These are phyloP conservation scores for Cladophialophora chaetospira DNA, from an alignment of 2,329 filamentous ascomycete genomes.

Conservation along the genomic window DNA sequence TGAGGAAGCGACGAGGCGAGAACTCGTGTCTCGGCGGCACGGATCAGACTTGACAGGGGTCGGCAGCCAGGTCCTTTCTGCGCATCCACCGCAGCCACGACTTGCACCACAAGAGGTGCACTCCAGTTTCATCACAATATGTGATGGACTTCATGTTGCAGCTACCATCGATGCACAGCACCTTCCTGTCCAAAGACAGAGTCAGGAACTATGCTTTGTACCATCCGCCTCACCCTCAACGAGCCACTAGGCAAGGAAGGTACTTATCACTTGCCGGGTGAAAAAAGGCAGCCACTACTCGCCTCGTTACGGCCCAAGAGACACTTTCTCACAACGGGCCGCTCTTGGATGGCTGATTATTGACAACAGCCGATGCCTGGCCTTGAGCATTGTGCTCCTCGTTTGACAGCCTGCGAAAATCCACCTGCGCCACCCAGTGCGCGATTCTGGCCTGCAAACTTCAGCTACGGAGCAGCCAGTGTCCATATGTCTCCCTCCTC, in stretches of 20 bases:
- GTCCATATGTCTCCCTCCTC: background rate
- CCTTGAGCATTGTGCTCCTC: background rate
- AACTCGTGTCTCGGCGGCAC: background rate
- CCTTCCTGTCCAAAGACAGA: no score
- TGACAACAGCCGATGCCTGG: background rate
- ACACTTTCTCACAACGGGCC: background rate
- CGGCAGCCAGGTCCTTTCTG: background rate
- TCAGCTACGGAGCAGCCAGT: background rate
- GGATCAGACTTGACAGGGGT: background rate
- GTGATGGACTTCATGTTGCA: no score
- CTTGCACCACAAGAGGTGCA: no score
- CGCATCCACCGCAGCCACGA: no score
- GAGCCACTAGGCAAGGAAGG: no score
- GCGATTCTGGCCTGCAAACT: background rate
- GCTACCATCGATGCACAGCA: no score
- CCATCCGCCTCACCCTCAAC: no score
- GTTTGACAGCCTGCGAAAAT: background rate
- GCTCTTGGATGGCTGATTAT: background rate
- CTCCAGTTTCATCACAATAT: no score
- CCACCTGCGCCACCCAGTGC: background rate
- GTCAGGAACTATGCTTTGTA: no score
- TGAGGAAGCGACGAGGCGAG: background rate
- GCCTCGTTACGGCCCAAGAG: background rate
- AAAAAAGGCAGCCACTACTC: background rate
- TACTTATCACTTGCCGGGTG: background rate